These are phyloP conservation scores for Boletus vinaceobasis DNA, from an alignment of 768 basidiomycete species.

Conservation along the genomic window DNA sequence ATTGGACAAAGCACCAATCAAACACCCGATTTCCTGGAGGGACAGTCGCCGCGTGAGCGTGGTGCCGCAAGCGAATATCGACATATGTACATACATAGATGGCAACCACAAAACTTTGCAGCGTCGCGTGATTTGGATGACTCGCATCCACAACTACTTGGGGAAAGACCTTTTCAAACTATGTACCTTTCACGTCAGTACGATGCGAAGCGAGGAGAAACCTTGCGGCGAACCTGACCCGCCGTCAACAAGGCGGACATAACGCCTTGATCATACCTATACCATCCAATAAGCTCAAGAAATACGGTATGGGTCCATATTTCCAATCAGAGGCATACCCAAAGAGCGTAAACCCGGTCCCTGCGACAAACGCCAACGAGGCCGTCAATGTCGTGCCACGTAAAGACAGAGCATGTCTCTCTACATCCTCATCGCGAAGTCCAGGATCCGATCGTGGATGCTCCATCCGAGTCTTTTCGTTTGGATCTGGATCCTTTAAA, in stretches of 20 bases:
- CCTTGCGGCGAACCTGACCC: conserved; percentile 35
- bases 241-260: conserved; percentile 66
- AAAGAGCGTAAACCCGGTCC: conserved; percentile 60
- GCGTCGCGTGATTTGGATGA: conserved; percentile 44
- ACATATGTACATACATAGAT: conserved; percentile 53
- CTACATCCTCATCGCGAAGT: conserved; percentile 10
- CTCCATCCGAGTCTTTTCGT: conserved; percentile 7
- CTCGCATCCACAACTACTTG: conserved; percentile 44
- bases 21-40: conserved; percentile 60
- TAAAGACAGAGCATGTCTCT: conserved; percentile 13
- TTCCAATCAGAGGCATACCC: conserved; percentile 37
- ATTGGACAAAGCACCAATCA: conserved; percentile 61
- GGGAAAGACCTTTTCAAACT: conserved; percentile 60
- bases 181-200: background rate
- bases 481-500: background rate
- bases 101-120: conserved; percentile 59
- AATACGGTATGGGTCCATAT: background rate
- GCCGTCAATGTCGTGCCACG: conserved; percentile 42
- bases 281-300: background rate
- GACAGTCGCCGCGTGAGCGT: background rate
- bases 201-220: background rate
- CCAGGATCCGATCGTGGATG: background rate
- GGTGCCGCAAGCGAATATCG: background rate
- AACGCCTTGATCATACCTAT: conserved; percentile 66
- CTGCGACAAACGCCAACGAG: conserved; percentile 53